Evolutionary conservation across 83 land plant genomes (phyloP).

Genomic region (Diphasiastrum complanatum): DNA sequence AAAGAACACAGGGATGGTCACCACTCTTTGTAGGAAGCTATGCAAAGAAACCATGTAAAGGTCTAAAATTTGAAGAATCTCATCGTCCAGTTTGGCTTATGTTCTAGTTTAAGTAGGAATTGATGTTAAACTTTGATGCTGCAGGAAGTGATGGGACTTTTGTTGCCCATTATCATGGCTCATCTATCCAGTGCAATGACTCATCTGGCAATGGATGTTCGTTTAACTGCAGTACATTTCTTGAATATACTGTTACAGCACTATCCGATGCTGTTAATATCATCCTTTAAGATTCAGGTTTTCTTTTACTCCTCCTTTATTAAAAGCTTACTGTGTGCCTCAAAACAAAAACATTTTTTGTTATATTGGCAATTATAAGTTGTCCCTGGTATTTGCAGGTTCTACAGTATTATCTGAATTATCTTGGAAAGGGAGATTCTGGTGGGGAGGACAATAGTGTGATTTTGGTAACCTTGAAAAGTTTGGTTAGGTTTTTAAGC

Average conservation of each 20-base stretch:
- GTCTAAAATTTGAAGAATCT: too few relatives aligned
- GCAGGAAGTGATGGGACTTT: slow-evolving; percentile 34
- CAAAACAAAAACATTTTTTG: background rate
- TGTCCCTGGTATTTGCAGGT: slow-evolving; percentile 22
- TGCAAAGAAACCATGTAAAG: too few relatives aligned
- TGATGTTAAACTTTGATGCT: too few relatives aligned
- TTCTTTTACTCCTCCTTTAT: background rate
- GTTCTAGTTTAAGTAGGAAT: too few relatives aligned
- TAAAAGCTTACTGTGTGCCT: background rate
- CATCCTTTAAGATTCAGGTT: slow-evolving; percentile 31
- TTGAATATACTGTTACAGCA: slow-evolving; percentile 27
- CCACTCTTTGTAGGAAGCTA: too few relatives aligned
- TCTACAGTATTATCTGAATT: slow-evolving; percentile 21
- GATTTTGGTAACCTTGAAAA: slow-evolving; percentile 17
- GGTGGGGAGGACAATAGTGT: slow-evolving; percentile 15
- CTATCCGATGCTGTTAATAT: slow-evolving; percentile 24
- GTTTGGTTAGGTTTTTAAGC: slow-evolving; percentile 24
- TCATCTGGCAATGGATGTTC: slow-evolving; percentile 30
- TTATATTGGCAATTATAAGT: background rate
- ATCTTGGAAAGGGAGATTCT: slow-evolving; percentile 28
- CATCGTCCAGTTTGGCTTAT: too few relatives aligned
- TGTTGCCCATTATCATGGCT: slow-evolving; percentile 36
- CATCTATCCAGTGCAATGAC: slow-evolving; percentile 41
- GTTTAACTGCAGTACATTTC: slow-evolving; percentile 28
- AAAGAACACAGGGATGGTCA: too few relatives aligned